These are phyloP conservation scores for Pseudogymnoascus sp. DNA, from an alignment of 2,329 filamentous ascomycete genomes.

Conservation along the genomic window DNA sequence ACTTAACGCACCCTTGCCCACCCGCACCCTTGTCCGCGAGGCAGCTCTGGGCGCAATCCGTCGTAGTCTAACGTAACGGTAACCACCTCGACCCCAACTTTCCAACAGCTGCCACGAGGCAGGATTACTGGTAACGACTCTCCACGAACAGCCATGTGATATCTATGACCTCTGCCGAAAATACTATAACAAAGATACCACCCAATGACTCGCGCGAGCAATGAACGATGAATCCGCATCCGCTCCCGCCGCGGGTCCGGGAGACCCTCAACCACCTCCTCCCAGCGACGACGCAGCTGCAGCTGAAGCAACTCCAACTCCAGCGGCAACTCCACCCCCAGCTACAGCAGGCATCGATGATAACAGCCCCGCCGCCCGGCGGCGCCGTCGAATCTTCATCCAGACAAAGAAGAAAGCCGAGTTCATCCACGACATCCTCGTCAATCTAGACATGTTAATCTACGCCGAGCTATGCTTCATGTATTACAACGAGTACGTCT, in stretches of 20 bases:
- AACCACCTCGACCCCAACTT: not conserved
- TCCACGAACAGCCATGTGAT: slow-evolving; percentile 1
- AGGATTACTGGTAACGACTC: not conserved
- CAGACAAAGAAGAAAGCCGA: slow-evolving; percentile 43
- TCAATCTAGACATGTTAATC: slow-evolving; percentile 52
- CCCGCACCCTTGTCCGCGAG: not conserved
- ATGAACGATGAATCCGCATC: slow-evolving; percentile 45
- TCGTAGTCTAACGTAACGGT: not conserved
- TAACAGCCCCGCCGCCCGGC: not conserved
- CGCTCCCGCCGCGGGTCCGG: slow-evolving; percentile 32
- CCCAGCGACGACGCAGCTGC: slow-evolving; percentile 9
- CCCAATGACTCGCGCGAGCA: slow-evolving; percentile 30
- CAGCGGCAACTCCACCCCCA: not conserved
- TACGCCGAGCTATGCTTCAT: slow-evolving; percentile 56
- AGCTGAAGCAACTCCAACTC: not conserved
- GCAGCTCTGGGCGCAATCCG: not conserved
- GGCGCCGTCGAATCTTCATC: slow-evolving; percentile 4
- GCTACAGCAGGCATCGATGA: not conserved
- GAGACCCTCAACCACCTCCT: slow-evolving; percentile 13
- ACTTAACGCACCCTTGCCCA: not conserved
- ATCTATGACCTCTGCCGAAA: not conserved
- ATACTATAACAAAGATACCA: not conserved
- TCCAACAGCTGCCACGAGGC: not conserved
- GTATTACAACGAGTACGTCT: slow-evolving; percentile 64
- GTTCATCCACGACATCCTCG: slow-evolving; percentile 51